Percentiles rank a stretch among this genome's conserved stretches.
phyloP scores from a whole-genome alignment of 2,329 filamentous ascomycete species.

The Nothophoma quercina region DNA sequence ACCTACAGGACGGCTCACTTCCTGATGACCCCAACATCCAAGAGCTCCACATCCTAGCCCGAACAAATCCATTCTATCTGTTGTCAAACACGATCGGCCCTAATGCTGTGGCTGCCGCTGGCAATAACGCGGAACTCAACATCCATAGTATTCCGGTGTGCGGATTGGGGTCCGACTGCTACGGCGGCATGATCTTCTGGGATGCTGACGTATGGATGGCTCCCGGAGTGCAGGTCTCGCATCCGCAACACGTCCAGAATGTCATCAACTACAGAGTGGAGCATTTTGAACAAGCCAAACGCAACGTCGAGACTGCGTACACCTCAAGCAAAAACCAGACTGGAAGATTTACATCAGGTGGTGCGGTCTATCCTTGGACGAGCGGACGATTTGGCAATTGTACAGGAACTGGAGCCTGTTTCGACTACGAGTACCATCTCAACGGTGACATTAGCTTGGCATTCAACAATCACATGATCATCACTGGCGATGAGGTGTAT shows the following conservation, averaged over 20 bases:
- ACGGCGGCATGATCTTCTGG: conserved; percentile 72
- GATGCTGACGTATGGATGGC: conserved; percentile 74
- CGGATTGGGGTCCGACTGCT: conserved; percentile 71
- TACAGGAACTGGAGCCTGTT: conserved; percentile 67
- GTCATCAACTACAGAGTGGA: conserved; percentile 71
- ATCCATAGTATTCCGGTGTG: conserved; percentile 72
- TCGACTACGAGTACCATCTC: conserved; percentile 76
- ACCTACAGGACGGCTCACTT: conserved; percentile 63
- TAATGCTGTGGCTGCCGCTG: conserved; percentile 61
- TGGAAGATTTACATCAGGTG: conserved; percentile 61
- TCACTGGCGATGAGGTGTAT: conserved; percentile 64
- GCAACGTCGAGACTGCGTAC: conserved; percentile 65
- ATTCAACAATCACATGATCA: conserved; percentile 67
- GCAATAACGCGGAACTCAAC: conserved; percentile 61
- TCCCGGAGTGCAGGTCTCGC: conserved; percentile 69
- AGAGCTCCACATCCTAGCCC: conserved; percentile 62
- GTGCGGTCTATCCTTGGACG: conserved; percentile 73
- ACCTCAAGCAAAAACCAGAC: conserved; percentile 67
- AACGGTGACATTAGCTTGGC: conserved; percentile 73
- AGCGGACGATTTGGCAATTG: conserved; percentile 73
- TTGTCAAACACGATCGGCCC: conserved; percentile 63
- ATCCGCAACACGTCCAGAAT: conserved; percentile 67
- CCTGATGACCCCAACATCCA: conserved; percentile 65
- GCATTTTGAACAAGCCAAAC: conserved; percentile 65
- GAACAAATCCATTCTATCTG: conserved; percentile 65